phyloP scores from a whole-genome alignment of 1,284 basidiomycete genomes.

The Ceratobasidium sp. region DNA sequence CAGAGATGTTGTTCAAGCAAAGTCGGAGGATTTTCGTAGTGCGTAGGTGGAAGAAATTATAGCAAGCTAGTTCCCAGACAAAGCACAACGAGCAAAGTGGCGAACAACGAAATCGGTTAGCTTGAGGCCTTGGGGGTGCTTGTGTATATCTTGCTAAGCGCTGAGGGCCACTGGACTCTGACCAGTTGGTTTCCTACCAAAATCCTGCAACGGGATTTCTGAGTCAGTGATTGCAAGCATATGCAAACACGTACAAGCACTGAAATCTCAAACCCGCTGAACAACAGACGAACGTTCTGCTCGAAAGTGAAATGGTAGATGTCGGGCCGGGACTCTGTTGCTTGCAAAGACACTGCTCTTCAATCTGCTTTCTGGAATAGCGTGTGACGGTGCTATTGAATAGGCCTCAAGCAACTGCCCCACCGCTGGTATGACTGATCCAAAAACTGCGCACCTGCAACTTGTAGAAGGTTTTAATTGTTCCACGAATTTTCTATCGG shows the following conservation, averaged over 20 bases:
- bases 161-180: slow-evolving; percentile 25
- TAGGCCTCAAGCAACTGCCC: too few species aligned
- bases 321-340: too few species aligned
- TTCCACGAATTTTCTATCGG: too few species aligned
- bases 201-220: slow-evolving; percentile 31
- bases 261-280: not conserved
- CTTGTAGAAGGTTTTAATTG: too few species aligned
- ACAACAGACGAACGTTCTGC: not conserved
- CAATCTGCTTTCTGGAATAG: not conserved
- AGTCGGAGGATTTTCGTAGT: too few species aligned
- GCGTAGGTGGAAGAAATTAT: not conserved
- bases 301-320: not conserved
- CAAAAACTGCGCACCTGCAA: too few species aligned
- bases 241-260: not conserved
- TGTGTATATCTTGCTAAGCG: slow-evolving; percentile 35
- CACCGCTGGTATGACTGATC: too few species aligned
- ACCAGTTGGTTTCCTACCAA: slow-evolving; percentile 21
- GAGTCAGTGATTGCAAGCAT: not conserved
- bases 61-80: not conserved
- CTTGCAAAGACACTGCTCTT: too few species aligned
- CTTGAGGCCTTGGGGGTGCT: not conserved
- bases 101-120: not conserved
- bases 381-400: too few species aligned
- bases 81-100: not conserved
- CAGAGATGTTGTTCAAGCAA: too few species aligned